Percentiles rank a stretch among this genome's conserved stretches.
Conservation (phyloP, 164 flowering plant species). For the Tetracentron sinense region DNA sequence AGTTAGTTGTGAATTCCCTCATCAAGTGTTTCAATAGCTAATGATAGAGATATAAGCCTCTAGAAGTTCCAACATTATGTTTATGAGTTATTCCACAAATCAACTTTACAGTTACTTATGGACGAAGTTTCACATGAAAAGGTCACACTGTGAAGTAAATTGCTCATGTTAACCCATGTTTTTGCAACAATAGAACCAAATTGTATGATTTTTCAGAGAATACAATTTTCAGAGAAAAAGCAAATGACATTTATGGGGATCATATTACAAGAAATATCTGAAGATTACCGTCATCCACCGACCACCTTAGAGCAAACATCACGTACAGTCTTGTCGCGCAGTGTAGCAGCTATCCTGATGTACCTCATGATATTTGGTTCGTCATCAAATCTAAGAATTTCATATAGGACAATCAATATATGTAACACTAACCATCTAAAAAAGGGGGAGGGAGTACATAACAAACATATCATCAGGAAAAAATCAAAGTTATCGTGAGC, state of each 20-base stretch:
- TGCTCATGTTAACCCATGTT: no score
- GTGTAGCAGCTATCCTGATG: slow-evolving; percentile 73
- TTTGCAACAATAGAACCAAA: no score
- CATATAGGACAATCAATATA: slow-evolving; percentile 11
- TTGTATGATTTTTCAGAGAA: neutral
- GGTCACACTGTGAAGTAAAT: no score
- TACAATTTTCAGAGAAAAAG: neutral
- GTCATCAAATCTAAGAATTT: slow-evolving; percentile 47
- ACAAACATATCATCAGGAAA: neutral
- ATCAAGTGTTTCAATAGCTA: no score
- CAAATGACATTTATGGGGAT: neutral
- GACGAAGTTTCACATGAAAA: no score
- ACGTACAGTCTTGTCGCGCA: slow-evolving; percentile 86
- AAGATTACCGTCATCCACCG: slow-evolving; percentile 82
- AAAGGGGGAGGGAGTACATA: neutral
- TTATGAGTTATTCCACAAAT: no score
- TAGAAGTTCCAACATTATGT: no score
- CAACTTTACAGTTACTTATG: no score
- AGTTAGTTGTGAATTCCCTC: no score
- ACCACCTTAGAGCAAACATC: slow-evolving; percentile 97
- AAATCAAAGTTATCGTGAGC: neutral
- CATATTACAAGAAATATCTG: slow-evolving; percentile 3
- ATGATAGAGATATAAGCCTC: no score
- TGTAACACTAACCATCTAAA: slow-evolving; percentile 8
- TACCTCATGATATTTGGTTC: slow-evolving; percentile 82